These are phyloP conservation scores for Ogataea nitratoaversa DNA, from an alignment of 805 yeast species.

Conservation along the genomic window DNA sequence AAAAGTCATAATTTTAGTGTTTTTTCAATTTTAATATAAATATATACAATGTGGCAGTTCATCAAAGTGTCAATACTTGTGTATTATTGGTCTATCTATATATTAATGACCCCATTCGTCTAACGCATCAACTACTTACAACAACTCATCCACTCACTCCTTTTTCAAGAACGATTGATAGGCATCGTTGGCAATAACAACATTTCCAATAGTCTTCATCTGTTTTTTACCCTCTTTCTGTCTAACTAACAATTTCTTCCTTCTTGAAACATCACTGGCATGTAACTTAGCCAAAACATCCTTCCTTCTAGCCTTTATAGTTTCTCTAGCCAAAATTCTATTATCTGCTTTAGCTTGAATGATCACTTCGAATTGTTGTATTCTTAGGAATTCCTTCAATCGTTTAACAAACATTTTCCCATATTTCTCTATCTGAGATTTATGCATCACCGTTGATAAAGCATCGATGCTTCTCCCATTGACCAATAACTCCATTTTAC, in stretches of 20 bases:
- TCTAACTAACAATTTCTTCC: slow-evolving; percentile 79
- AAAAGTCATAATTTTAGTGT: no score
- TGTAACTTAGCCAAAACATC: slow-evolving; percentile 93
- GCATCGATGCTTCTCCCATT: slow-evolving; percentile 92
- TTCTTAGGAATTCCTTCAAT: slow-evolving; percentile 72
- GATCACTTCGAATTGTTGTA: slow-evolving; percentile 87
- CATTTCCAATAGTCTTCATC: slow-evolving; percentile 75
- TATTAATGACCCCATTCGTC: no score
- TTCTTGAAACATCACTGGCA: slow-evolving; percentile 87
- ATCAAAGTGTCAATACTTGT: no score
- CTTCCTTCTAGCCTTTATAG: slow-evolving; percentile 88
- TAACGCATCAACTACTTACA: no score
- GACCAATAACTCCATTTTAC: slow-evolving; percentile 82
- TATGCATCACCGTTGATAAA: slow-evolving; percentile 83
- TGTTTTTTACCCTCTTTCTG: slow-evolving; percentile 93
- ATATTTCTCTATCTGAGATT: slow-evolving; percentile 62
- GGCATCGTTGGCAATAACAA: slow-evolving; percentile 77
- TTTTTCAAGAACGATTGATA: slow-evolving; percentile 75
- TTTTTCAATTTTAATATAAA: no score
- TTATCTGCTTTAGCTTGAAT: slow-evolving; percentile 85
- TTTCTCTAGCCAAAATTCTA: slow-evolving; percentile 83
- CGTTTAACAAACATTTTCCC: slow-evolving; percentile 82
- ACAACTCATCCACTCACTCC: slow-evolving; percentile 17
- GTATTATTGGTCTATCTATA: no score
- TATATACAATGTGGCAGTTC: no score